These are phyloP conservation scores for Wickerhamiella lipophila DNA, from an alignment of 805 yeast genomes.

Conservation along the genomic window DNA sequence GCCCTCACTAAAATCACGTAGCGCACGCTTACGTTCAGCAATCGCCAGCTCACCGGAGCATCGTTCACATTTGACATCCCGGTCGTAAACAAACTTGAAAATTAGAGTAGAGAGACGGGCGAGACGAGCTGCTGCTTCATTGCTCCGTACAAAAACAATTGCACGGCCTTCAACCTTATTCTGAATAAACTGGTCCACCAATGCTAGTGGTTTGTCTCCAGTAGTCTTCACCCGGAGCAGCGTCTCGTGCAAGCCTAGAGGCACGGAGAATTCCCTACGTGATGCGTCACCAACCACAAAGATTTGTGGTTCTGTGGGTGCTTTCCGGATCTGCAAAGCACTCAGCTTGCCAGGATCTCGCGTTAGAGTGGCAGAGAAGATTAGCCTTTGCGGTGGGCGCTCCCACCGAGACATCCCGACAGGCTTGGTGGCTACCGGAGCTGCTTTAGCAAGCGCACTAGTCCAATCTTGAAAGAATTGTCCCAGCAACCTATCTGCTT, in stretches of 20 bases:
- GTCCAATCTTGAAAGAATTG: constrained; percentile 94
- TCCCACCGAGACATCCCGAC: constrained; percentile 18
- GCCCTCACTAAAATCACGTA: constrained; percentile 47
- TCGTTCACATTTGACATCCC: constrained; percentile 20
- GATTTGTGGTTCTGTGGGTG: constrained; percentile 44
- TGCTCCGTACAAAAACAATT: constrained; percentile 60
- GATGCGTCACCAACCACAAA: constrained; percentile 53
- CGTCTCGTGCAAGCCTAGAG: constrained; percentile 28
- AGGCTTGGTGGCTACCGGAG: constrained; percentile 14
- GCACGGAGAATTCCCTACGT: constrained; percentile 29
- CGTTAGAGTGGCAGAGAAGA: constrained; percentile 88
- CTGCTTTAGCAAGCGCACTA: constrained; percentile 30
- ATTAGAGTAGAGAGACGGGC: constrained; percentile 45
- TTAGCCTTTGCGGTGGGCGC: constrained; percentile 47
- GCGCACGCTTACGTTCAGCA: constrained; percentile 40
- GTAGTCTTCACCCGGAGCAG: constrained; percentile 25
- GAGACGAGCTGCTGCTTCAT: constrained; percentile 77
- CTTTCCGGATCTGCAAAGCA: constrained; percentile 41
- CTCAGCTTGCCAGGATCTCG: constrained; percentile 83
- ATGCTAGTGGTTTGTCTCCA: constrained; percentile 56
- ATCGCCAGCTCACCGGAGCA: constrained; percentile 31
- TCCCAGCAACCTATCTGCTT: constrained; percentile 88
- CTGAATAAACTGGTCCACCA: constrained; percentile 41
- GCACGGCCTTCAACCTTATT: constrained; percentile 27
- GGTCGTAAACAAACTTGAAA: constrained; percentile 19